Evolutionary conservation across 2,329 filamentous ascomycete genomes (phyloP), one percentile per base, ranked within the genome.

Genomic region (Phaeoacremonium minimum): DNA sequence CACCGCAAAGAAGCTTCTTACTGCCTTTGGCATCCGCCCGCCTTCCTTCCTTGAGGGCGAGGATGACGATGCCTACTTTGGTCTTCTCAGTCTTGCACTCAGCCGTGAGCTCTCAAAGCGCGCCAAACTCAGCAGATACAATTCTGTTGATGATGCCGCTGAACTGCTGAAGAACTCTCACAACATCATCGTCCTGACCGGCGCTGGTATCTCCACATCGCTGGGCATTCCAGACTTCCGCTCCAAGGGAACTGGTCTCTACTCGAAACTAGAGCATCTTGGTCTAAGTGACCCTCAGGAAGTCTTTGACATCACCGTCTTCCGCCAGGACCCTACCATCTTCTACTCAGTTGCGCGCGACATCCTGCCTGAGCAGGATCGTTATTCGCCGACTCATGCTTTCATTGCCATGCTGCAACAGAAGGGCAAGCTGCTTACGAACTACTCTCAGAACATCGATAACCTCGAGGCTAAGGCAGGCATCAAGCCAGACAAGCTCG

Each of bases 371-470:
- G 77, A 80, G 15, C 81, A 83, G 12, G 81, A 87, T 47, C 81
- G 81, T 50, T 95, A 81, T 67, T 89, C 91, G 1, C 90, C 91
- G 0, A 97, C 93, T 0, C 93, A 98, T 68, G 83, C 85, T 36
- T 98, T 98, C 66, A 94, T 98, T 53, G 80, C 82, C 20, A 73
- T 96, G 50, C 75, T 98, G 22, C 87, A 98, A 60, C 76, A 91
- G 48, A 85, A 89, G 59, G 81, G 78, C 46, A 95, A 95, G 60
- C 76, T 98, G 6, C 76, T 96, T 41, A 97, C 90, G 29, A 96
- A 97, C 64, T 98, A 96, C 67, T 95, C 93, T 1, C 93, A 98
- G 58, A 98, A 98, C 60, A 97, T 98, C 53, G 93, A 98, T 68
- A 96, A 96, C 50, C 80, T 96, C 35, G 91, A 98, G 60, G 77